Base-by-base conservation (phyloP, 768 basidiomycete species). In the Leccinum uliginosum region DNA sequence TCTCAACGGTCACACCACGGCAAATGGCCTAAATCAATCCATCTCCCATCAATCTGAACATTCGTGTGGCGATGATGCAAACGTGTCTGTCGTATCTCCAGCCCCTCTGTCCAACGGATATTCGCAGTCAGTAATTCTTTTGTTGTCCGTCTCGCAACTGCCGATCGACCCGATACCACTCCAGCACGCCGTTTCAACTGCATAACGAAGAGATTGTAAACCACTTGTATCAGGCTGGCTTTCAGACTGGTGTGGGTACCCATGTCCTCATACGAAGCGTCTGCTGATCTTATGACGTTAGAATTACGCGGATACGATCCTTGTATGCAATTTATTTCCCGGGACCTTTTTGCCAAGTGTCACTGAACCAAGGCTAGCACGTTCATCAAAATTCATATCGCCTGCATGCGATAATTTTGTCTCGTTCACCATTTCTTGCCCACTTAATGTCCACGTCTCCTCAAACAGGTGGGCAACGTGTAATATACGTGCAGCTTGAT, bases 381-480 rank as follows among this genome's bases (percentile, higher is more conserved):
- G 83, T 88, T 55, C 82, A 85, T 67, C 83, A 86, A 78, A 82
- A 82, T 71, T 76, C 79, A 58, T 92, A 91, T 71, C 83, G 84
- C 54, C 81, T 92, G 34, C 89, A 93, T 74, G 83, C 87, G 60
- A 88, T 95, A 71, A 86, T 94, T 62, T 78, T 95, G 59, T 90
- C 91, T 58, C 86, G 87, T 53, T 93, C 92, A 30, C 92, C 93
- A 35, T 90, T 84, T 73, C 82, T 95, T 66, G 89, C 87, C 40
- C 91, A 93, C 70, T 78, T 92, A 62, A 91, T 96, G 86, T 88
- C 86, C 54, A 89, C 87, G 50, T 85, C 87, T 32, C 85, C 86
- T 24, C 85, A 84, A 71, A 75, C 78, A 35, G 78, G 78, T 57
- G 85, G 81, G 14, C 84, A 85, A 64, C 82, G 85, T 62, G 76